Evolutionary conservation across 371 early-diverging fungal genomes (phyloP).

Genomic region (Vairimorpha ceranae): DNA sequence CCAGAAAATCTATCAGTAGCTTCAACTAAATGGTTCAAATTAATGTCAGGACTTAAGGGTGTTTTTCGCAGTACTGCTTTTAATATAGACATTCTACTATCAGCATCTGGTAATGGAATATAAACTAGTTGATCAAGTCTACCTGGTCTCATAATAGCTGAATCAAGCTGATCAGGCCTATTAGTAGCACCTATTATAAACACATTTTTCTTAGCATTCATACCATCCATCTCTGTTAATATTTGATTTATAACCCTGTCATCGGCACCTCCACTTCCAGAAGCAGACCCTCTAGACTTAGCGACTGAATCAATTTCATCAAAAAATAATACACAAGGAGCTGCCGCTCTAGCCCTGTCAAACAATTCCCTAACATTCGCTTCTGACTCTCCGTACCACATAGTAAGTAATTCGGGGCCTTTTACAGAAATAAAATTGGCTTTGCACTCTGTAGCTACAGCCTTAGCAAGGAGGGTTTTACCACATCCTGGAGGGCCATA

Average conservation of each 20-base stretch:
- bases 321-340: constrained; percentile 99
- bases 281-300: constrained; percentile 79
- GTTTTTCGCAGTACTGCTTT: constrained; percentile 88
- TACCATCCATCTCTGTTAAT: constrained; percentile 99
- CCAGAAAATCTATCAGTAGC: constrained; percentile 91
- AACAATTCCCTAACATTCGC: constrained; percentile 98
- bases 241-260: constrained; percentile 98
- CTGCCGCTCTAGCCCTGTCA: constrained; percentile 95
- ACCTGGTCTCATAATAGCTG: constrained; percentile 93
- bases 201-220: constrained; percentile 95
- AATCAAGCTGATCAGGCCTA: constrained; percentile 76
- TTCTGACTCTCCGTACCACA: constrained; percentile 99
- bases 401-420: constrained; percentile 97
- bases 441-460: constrained; percentile 98
- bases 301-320: constrained; percentile 99
- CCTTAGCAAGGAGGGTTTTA: constrained; percentile 98
- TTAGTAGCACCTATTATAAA: constrained; percentile 89
- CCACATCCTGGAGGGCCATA: constrained; percentile 99
- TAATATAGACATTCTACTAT: constrained; percentile 77
- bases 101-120: constrained; percentile 72
- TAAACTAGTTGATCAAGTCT: constrained; percentile 75
- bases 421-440: constrained; percentile 99
- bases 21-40: constrained; percentile 77
- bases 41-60: constrained; percentile 76
- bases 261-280: constrained; percentile 76